Evolutionary conservation across 2,329 filamentous ascomycete genomes (phyloP), one percentile per base, ranked within the genome.

Genomic region (Alternaria metachromatica): DNA sequence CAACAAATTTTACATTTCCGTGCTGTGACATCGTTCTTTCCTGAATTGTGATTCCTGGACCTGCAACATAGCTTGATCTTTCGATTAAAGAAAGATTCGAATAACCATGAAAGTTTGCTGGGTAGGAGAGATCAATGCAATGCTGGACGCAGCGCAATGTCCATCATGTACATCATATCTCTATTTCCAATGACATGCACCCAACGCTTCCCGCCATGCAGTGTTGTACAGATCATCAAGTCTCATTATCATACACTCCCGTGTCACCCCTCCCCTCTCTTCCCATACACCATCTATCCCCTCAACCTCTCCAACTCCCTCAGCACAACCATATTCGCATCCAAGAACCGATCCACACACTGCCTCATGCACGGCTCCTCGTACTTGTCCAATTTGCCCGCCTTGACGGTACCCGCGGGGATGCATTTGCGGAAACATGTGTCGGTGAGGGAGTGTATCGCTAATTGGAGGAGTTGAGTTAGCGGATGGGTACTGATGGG

Each of bases 361-460:
- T 97, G 97, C 80, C 90, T 86, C 79, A 97, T 87, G 81, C 96
- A 99, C 9, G 85, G 83, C 83, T 96, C 90, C 84, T 99, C 96
- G 65, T 82, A 84, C 75, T 86, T 87, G 71, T 96, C 93, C 70
- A 99, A 84, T 74, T 89, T 88, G 26, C 89, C 87, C 65, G 86
- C 87, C 71, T 90, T 89, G 79, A 97, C 90, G 62, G 85, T 86
- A 50, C 89, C 86, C 11, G 89, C 85, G 9, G 92, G 91, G 65
- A 97, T 86, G 85, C 96, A 99, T 84, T 97, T 98, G 78, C 90
- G 93, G 90, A 94, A 99, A 87, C 96, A 99, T 64, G 92, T 88
- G 74, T 96, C 91, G 46, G 88, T 89, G 37, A 91, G 83, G 70
- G 83, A 82, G 80, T 91, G 89, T 63, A 91, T 87, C n/a, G 85